phyloP scores from a whole-genome alignment of 1,139 yeast species.

The Sugiyamaella castrensis region DNA sequence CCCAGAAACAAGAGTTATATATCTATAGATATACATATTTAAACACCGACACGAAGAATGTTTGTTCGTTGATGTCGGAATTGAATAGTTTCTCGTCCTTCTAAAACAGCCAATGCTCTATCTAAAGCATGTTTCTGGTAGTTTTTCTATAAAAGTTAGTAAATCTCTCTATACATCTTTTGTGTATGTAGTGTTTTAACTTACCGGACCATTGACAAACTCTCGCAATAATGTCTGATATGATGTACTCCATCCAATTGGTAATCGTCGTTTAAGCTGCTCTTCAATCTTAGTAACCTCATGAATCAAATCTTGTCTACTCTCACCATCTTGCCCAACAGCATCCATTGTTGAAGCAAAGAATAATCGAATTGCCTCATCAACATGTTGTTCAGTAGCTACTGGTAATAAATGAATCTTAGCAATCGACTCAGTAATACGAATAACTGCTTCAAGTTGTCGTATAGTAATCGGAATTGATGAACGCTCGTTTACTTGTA shows the following conservation, averaged over 20 bases:
- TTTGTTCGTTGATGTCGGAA: slow-evolving; percentile 87
- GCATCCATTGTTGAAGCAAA: slow-evolving; percentile 99
- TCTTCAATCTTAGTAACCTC: slow-evolving; percentile 79
- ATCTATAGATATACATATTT: slow-evolving; percentile 15
- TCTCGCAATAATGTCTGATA: slow-evolving; percentile 80
- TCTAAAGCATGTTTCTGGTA: slow-evolving; percentile 74
- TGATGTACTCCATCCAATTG: slow-evolving; percentile 95
- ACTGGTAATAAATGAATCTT: slow-evolving; percentile 79
- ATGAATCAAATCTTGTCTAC: slow-evolving; percentile 51
- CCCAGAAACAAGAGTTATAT: too few relatives aligned
- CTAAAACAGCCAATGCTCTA: slow-evolving; percentile 75
- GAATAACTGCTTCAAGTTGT: slow-evolving; percentile 94
- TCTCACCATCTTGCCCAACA: slow-evolving; percentile 73
- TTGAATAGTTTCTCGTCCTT: slow-evolving; percentile 81
- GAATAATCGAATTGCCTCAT: slow-evolving; percentile 90
- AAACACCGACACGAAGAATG: slow-evolving; percentile 76
- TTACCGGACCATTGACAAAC: slow-evolving; percentile 54
- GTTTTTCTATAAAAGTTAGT: slow-evolving; percentile 39
- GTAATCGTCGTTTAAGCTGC: slow-evolving; percentile 84
- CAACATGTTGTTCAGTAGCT: slow-evolving; percentile 86
- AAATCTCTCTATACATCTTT: not conserved
- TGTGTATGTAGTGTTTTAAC: slow-evolving; percentile 9
- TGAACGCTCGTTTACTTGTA: slow-evolving; percentile 81
- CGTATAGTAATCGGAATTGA: slow-evolving; percentile 97
- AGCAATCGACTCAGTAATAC: slow-evolving; percentile 93